phyloP scores from a whole-genome alignment of 176 grass and related monocot genomes.

The Hordeum vulgare region MorexV3_pseudomolecules_assembly NC_058518.1:103403365-103403864 shows the following conservation, averaged over 20 bases:
- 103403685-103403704: constrained; percentile 42
- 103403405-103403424: constrained; percentile 31
- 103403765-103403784: too few species aligned
- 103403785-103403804: too few species aligned
- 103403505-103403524: too few species aligned
- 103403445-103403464: constrained; percentile 5
- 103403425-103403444: constrained; percentile 16
- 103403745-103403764: too few species aligned
- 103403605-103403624: neutral
- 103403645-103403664: constrained; percentile 14
- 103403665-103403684: constrained; percentile 8
- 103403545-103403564: constrained; percentile 16
- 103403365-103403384: constrained; percentile 42
- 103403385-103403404: constrained; percentile 39
- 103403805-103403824: too few species aligned
- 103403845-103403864: too few species aligned
- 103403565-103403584: constrained; percentile 45
- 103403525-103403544: neutral
- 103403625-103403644: neutral
- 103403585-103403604: constrained; percentile 7
- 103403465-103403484: too few species aligned
- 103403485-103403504: too few species aligned
- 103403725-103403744: too few species aligned
- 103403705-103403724: constrained; percentile 68
- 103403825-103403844: too few species aligned